phyloP scores from a whole-genome alignment of 192 early-diverging fungal genomes.

The Phycomyces blakesleeanus region DNA sequence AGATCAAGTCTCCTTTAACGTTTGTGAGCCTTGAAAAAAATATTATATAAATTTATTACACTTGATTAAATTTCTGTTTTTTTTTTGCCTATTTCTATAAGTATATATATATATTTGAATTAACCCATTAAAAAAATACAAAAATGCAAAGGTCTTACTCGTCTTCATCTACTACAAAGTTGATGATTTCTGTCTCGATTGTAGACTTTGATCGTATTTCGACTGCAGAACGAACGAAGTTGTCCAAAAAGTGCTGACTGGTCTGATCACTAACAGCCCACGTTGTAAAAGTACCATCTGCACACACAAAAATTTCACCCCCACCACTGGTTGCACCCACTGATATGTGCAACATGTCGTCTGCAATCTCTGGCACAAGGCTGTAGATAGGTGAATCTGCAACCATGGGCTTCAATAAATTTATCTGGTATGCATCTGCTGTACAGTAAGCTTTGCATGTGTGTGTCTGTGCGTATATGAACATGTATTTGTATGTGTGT shows the following conservation, averaged over 20 bases:
- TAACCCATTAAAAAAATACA: no score
- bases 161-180: background rate
- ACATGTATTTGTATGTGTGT: background rate
- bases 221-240: background rate
- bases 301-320: background rate
- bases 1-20: background rate
- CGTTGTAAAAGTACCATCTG: background rate
- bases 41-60: no score
- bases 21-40: background rate
- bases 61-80: no score
- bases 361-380: background rate
- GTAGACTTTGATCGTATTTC: background rate
- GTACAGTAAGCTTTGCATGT: background rate
- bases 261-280: background rate
- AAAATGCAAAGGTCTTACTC: constrained; percentile 2
- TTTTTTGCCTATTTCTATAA: no score
- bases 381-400: background rate
- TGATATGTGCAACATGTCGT: background rate
- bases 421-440: background rate
- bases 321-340: background rate
- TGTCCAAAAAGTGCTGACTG: background rate
- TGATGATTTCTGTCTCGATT: background rate
- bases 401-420: background rate
- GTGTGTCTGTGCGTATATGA: background rate
- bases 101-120: no score